phyloP scores from a whole-genome alignment of 2,329 filamentous ascomycete genomes.

The Neonectria hederae region DNA sequence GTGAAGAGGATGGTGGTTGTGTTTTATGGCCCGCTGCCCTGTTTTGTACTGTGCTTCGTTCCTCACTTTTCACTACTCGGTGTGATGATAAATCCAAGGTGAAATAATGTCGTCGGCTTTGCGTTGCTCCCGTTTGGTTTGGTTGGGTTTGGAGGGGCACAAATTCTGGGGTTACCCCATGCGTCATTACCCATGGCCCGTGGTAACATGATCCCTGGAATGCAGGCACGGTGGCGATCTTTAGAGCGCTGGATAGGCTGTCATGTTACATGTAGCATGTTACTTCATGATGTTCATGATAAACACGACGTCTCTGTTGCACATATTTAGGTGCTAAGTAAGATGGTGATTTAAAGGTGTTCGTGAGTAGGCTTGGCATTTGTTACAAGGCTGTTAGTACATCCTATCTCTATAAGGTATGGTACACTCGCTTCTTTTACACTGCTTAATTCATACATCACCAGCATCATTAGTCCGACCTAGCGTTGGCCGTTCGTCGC shows the following conservation, averaged over 20 bases:
- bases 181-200: constrained; percentile 9
- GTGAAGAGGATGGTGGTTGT: not conserved
- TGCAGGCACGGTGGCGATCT: constrained; percentile 3
- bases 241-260: not conserved
- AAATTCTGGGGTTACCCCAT: constrained; percentile 28
- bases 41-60: not conserved
- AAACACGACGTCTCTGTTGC: not conserved
- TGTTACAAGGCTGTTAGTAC: constrained; percentile 13
- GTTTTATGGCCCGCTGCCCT: not conserved
- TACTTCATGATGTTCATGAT: not conserved
- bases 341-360: not conserved
- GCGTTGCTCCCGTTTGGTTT: not conserved
- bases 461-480: constrained; percentile 4
- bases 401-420: constrained; percentile 1
- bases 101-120: constrained; percentile 10
- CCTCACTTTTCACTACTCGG: not conserved
- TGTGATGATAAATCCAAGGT: constrained; percentile 18
- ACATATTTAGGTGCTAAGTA: not conserved
- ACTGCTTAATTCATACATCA: not conserved
- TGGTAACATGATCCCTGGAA: constrained; percentile 10
- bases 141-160: constrained; percentile 26
- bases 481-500: constrained; percentile 37
- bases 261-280: not conserved
- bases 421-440: constrained; percentile 2
- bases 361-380: constrained; percentile 6